A percentile compares a stretch with the other conserved stretches of the same genome.
Evolutionary conservation across 805 yeast species (phyloP).

Genomic region (Wickerhamomyces sydowiorum): DNA sequence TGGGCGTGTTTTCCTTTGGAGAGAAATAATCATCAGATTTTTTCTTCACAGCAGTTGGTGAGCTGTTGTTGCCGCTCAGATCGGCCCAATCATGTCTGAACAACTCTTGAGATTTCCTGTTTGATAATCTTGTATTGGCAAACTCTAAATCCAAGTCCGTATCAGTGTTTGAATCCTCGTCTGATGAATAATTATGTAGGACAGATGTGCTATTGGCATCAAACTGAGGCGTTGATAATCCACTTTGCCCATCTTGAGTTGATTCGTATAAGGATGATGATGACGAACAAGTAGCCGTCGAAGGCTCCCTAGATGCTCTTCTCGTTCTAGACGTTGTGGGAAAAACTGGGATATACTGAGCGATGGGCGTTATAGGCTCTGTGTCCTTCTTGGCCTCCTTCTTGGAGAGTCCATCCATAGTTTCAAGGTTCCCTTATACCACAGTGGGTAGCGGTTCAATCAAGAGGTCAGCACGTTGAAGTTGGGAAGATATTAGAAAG

Average conservation of each 20-base stretch:
- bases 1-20: conserved; percentile 18
- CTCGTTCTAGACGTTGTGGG: not conserved
- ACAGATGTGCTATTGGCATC: not conserved
- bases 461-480: too few relatives aligned
- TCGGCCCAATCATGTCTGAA: conserved; percentile 8
- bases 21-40: conserved; percentile 9
- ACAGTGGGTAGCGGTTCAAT: not conserved
- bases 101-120: conserved; percentile 9
- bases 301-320: not conserved
- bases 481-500: too few relatives aligned
- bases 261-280: conserved; percentile 1
- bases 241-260: conserved; percentile 1
- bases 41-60: conserved; percentile 5
- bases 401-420: not conserved
- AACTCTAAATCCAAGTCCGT: conserved; percentile 6
- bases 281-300: conserved; percentile 1
- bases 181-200: conserved; percentile 1
- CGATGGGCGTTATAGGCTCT: not conserved
- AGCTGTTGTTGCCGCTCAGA: conserved; percentile 5
- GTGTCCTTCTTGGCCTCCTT: not conserved
- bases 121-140: conserved; percentile 2
- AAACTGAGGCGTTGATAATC: not conserved
- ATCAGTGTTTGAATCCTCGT: conserved; percentile 14
- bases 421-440: not conserved
- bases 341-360: not conserved